These are phyloP conservation scores for Solanum chilense DNA, from an alignment of 257 asterid species.

Conservation along the genomic window DNA sequence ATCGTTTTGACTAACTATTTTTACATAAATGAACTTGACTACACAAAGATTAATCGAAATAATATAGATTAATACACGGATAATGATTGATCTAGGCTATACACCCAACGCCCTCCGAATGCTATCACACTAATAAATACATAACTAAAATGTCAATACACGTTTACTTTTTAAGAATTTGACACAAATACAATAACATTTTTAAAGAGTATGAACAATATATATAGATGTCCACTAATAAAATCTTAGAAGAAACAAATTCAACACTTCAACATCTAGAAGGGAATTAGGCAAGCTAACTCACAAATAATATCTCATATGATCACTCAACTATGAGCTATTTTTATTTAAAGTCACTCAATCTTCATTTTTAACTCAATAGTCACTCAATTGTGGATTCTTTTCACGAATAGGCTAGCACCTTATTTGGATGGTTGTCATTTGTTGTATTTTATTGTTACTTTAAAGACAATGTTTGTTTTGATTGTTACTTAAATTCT, in stretches of 20 bases:
- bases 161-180: not conserved
- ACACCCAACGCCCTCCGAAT: not conserved
- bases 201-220: too few species aligned
- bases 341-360: not conserved
- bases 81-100: not conserved
- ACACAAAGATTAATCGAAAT: not conserved
- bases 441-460: too few species aligned
- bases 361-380: too few species aligned
- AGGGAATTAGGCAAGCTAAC: not conserved
- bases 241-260: too few species aligned
- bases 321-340: not conserved
- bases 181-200: too few species aligned
- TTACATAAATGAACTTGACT: not conserved
- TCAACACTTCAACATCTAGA: not conserved
- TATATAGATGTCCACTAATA: too few species aligned
- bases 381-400: not conserved
- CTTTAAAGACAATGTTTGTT: not conserved
- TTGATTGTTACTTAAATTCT: not conserved
- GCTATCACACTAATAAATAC: not conserved
- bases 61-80: not conserved
- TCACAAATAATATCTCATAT: not conserved
- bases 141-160: not conserved
- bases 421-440: not conserved
- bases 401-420: not conserved
- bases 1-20: not conserved